phyloP scores from a whole-genome alignment of 2,329 filamentous ascomycete genomes.

The Neonectria neomacrospora region DNA sequence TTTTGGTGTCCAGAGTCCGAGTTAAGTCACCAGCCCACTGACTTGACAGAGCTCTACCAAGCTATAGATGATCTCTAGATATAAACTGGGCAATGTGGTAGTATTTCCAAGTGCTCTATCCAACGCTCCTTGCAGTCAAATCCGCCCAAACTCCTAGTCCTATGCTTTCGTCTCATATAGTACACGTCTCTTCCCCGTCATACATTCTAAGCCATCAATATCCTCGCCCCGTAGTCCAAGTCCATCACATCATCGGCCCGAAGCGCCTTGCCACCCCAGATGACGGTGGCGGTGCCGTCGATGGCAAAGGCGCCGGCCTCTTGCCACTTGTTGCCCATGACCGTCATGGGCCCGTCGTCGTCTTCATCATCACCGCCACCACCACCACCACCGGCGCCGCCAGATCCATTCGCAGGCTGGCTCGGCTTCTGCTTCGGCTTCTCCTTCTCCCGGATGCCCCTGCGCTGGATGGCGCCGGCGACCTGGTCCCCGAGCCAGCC shows the following conservation, averaged over 20 bases:
- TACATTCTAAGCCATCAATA: slow-evolving; percentile 44
- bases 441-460: slow-evolving; percentile 35
- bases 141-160: slow-evolving; percentile 16
- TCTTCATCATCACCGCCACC: slow-evolving; percentile 37
- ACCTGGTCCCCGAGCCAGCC: slow-evolving; percentile 65
- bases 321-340: slow-evolving; percentile 68
- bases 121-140: neutral
- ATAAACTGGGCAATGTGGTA: neutral
- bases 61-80: neutral
- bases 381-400: neutral
- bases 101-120: neutral
- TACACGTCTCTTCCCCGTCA: neutral
- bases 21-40: no score
- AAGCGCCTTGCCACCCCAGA: slow-evolving; percentile 61
- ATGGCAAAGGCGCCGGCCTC: slow-evolving; percentile 64
- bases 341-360: slow-evolving; percentile 53
- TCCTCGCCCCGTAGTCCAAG: slow-evolving; percentile 61
- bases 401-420: neutral
- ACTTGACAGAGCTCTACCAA: neutral
- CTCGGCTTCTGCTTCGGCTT: slow-evolving; percentile 29
- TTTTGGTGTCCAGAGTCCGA: no score
- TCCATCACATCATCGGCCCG: slow-evolving; percentile 63
- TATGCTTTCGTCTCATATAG: slow-evolving; percentile 1
- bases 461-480: slow-evolving; percentile 57
- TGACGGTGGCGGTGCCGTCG: slow-evolving; percentile 60